Evolutionary conservation across 2,329 filamentous ascomycete genomes (phyloP), one percentile per base, ranked within the genome.

Genomic region (Diaporthe sp.): DNA sequence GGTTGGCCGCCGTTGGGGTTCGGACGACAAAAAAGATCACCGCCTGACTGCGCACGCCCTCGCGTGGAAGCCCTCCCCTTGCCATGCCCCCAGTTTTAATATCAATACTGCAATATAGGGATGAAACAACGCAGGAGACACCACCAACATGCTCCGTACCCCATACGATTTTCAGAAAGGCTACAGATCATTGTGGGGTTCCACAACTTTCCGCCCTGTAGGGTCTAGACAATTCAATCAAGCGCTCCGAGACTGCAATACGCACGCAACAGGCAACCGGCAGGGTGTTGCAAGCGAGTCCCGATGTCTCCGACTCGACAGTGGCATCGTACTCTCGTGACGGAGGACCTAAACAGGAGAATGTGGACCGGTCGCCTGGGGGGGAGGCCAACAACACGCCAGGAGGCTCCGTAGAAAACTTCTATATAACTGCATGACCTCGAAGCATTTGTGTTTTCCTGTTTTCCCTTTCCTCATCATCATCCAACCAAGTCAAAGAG

Each of bases 401-500:
- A 39, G 30, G 9, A 27, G 19, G 15, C 22, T 53, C 44, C 47
- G 9, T 35, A 37, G 30, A 30, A 25, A 53, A 53, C 32, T 22
- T 37, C 32, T 55, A 71, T 71, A 71, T 58, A 71, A 35, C 32
- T 53, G 44, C 44, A n/a, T n/a, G 30, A 32, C 13, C 44, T 44
- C 56, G 35, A 71, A 51, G 22, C 22, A 4, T 25, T 53, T 37
- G 2, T 9, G 25, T 25, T 19, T 53, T 30, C 25, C n/a, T 44
- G 47, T 71, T 44, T 37, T 55, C 51, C 22, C 37, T 71, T 9
- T 30, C 15, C 15, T 44, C 56, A 17, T 71, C 70, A 71, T 71
- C 70, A 71, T 59, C 59, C 70, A 53, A 53, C 59, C 70, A 71
- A 63, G 56, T 71, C 56, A 71, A 55, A 63, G 27, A 71, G 42